Evolutionary conservation across 805 yeast genomes (phyloP), one percentile per base, ranked within the genome.

Genomic region (Yarrowia deformans): DNA sequence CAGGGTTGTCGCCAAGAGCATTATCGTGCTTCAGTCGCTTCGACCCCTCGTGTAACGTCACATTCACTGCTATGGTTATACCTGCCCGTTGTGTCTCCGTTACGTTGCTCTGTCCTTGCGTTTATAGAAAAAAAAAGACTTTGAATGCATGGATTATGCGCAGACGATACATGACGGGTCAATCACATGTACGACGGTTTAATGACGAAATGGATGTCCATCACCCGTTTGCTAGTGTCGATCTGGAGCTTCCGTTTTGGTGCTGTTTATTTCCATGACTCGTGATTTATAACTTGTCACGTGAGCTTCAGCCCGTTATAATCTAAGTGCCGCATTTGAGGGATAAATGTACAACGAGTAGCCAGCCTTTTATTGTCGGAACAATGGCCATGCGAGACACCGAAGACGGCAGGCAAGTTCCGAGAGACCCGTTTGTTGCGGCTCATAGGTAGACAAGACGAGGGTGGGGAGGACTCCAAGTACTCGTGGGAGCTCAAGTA

Each of bases 141-240:
- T 32, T 32, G 19, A 35, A 13, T 54, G 60, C 60, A 54, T 54
- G 60, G 60, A 54, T 54, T 54, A 54, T 54, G 60, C 45, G 60
- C 32, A 54, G 35, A 19, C 60, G 45, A 16, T 39, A 37, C 9
- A 32, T 52, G 43, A 18, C 43, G 8, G 40, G 58, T 35, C 45
- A 37, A 54, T 54, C 60, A 54, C 60, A 39, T 54, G 58, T 52
- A 34, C 37, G 8, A 23, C 29, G 29, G 29, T 23, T 23, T 23
- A 23, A 23, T 23, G 29, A 4, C 29, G 4, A 4, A 23, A 2
- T 23, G 29, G n/a, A 23, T 23, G 29, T 4, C 4, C 29, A 23
- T 23, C 29, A 23, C 29, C 2, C 2, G 29, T 23, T 4, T 23
- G 29, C 29, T 23, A 23, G 29, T 23, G 29, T 23, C 29, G 29